These are phyloP conservation scores for Pilatotrama ljubarskyi DNA, from an alignment of 768 basidiomycete species.

Conservation along the genomic window DNA sequence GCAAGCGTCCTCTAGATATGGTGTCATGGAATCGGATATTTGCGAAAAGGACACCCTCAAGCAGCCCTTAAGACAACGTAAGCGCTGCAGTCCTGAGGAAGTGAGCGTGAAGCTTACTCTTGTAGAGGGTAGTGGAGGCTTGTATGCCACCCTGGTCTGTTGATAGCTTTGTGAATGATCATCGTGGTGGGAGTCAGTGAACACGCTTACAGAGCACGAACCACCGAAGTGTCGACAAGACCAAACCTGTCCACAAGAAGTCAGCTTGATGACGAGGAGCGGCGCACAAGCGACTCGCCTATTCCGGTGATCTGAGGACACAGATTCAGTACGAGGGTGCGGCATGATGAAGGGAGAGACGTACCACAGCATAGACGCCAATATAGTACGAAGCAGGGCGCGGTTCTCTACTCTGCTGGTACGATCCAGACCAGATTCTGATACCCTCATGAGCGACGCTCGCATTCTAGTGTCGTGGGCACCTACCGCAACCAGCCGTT, in stretches of 20 bases:
- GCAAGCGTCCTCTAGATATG: conserved; percentile 75
- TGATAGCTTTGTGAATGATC: conserved; percentile 3
- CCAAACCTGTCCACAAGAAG: conserved; percentile 40
- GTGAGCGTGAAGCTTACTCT: conserved; percentile 41
- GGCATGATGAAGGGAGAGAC: conserved; percentile 23
- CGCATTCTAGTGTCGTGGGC: conserved; percentile 19
- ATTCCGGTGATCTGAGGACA: conserved; percentile 40
- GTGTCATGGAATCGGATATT: conserved; percentile 94
- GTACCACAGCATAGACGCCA: conserved; percentile 65
- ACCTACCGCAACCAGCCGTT: conserved; percentile 47
- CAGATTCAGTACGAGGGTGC: neutral
- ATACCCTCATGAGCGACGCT: neutral
- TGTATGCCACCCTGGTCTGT: conserved; percentile 67
- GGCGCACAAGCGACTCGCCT: conserved; percentile 29
- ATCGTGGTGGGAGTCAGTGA: neutral
- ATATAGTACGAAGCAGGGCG: conserved; percentile 56
- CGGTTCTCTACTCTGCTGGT: conserved; percentile 23
- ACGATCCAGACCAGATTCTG: conserved; percentile 43
- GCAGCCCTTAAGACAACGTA: conserved; percentile 43
- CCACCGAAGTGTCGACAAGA: conserved; percentile 62
- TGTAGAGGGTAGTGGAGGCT: conserved; percentile 76
- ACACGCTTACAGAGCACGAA: conserved; percentile 64
- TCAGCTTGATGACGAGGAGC: conserved; percentile 11
- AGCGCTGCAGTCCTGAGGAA: neutral
- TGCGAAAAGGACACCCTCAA: conserved; percentile 83